Evolutionary conservation across 768 basidiomycete species (phyloP).

Genomic region (Auricularia sp.): DNA sequence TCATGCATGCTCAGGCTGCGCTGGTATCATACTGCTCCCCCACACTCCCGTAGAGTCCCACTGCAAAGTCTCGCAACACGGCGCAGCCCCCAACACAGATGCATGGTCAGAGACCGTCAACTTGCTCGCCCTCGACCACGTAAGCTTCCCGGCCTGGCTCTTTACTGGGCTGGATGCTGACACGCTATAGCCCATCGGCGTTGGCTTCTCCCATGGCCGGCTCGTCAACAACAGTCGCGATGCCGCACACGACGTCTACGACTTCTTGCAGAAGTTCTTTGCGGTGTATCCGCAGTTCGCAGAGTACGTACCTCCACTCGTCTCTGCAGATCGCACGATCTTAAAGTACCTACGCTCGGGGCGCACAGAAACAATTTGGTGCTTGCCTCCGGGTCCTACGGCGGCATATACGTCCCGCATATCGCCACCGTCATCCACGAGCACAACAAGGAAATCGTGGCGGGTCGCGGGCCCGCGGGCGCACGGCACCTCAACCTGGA

Average conservation of each 20-base stretch:
- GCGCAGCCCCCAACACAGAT: slow-evolving; percentile 18
- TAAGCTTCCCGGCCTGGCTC: neutral
- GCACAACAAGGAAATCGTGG: slow-evolving; percentile 20
- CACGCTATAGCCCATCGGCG: slow-evolving; percentile 21
- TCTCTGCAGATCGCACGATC: too few species aligned
- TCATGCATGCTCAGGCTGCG: neutral
- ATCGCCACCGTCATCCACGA: slow-evolving; percentile 28
- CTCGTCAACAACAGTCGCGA: slow-evolving; percentile 23
- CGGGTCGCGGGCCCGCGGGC: slow-evolving; percentile 13
- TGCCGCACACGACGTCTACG: slow-evolving; percentile 26
- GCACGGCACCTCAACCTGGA: slow-evolving; percentile 24
- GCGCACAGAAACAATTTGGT: slow-evolving; percentile 13
- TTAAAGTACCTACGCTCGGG: too few species aligned
- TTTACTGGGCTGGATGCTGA: neutral
- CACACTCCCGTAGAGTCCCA: slow-evolving; percentile 16
- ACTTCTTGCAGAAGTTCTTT: slow-evolving; percentile 29
- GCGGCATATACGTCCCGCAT: slow-evolving; percentile 26
- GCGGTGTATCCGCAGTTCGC: slow-evolving; percentile 16
- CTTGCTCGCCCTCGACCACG: slow-evolving; percentile 10
- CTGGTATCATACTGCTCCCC: neutral
- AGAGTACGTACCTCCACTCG: too few species aligned
- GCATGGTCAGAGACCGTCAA: slow-evolving; percentile 7
- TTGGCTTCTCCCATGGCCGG: slow-evolving; percentile 27
- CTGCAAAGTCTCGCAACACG: slow-evolving; percentile 17
- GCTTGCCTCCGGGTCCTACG: slow-evolving; percentile 26